Percentiles rank a stretch among this genome's conserved stretches.
phyloP scores from a whole-genome alignment of 176 grass and related monocot genomes.

The Phoenix dactylifera region DNA sequence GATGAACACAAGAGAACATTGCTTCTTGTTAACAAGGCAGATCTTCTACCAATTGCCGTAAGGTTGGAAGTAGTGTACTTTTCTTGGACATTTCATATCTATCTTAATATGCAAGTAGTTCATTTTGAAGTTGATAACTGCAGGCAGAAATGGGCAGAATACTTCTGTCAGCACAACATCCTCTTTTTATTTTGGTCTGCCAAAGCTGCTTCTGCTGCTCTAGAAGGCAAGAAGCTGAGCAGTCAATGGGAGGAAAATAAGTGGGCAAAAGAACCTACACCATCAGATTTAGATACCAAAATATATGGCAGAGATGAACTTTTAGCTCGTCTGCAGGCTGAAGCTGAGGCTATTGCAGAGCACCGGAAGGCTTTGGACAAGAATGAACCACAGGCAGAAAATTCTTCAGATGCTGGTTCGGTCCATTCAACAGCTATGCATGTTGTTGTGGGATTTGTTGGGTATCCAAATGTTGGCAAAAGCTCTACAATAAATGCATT shows the following conservation, averaged over 20 bases:
- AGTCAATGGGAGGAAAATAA: slow-evolving; percentile 30
- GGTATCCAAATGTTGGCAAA: slow-evolving; percentile 97
- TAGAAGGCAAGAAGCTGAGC: slow-evolving; percentile 62
- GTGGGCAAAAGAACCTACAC: background rate
- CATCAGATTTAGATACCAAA: slow-evolving; percentile 52
- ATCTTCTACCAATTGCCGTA: slow-evolving; percentile 69
- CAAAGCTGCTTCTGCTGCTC: slow-evolving; percentile 70
- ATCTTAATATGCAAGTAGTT: background rate
- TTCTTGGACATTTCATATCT: background rate
- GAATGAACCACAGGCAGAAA: slow-evolving; percentile 14
- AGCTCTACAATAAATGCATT: slow-evolving; percentile 97
- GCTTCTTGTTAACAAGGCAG: slow-evolving; percentile 96
- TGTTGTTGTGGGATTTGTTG: slow-evolving; percentile 91
- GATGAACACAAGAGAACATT: slow-evolving; percentile 79
- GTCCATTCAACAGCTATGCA: slow-evolving; percentile 32
- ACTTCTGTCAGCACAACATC: slow-evolving; percentile 59
- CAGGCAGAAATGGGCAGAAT: slow-evolving; percentile 80
- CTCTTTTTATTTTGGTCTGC: slow-evolving; percentile 94
- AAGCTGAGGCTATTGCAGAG: slow-evolving; percentile 63
- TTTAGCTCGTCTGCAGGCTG: slow-evolving; percentile 59
- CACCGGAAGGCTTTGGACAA: slow-evolving; percentile 17
- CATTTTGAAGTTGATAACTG: slow-evolving; percentile 19
- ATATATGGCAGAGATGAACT: slow-evolving; percentile 76
- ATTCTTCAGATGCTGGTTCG: slow-evolving; percentile 34
- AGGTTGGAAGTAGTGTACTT: slow-evolving; percentile 21